Evolutionary conservation across 2,329 filamentous ascomycete genomes (phyloP), one percentile per base, ranked within the genome.

Genomic region (Rhexocercosporidium sp.): DNA sequence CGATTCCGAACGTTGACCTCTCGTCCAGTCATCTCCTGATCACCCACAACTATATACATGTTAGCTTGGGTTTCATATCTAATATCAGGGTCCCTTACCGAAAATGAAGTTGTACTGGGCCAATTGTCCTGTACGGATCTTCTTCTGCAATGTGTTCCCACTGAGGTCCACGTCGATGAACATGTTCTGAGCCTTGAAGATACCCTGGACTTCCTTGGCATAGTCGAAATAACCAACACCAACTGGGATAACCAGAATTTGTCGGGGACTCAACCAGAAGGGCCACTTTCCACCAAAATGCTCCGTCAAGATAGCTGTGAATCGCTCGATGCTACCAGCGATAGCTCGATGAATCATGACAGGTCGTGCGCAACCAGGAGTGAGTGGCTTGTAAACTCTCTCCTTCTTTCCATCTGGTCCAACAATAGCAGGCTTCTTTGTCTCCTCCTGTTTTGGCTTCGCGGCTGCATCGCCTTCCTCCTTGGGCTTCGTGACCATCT

Each of bases 321-420:
- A 88, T 65, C 86, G 84, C 77, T 88, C 86, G 78, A 94, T 86
- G 79, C 90, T 85, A 78, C 92, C 90, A 75, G 88, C 85, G 72
- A 96, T 92, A 70, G 92, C 92, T 73, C 92, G 90, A 80, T 96
- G 92, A 68, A 96, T 92, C 88, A 96, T 94, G 78, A 96, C 92
- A 20, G 92, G 92, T 29, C 92, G 88, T 22, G 91, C 89, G 76
- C 91, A 94, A 70, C 92, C 90, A 18, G 88, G 85, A 8, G 88
- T 86, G 65, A 92, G 81, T 11, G 81, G 79, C 72, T 84, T 85
- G 77, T 78, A 80, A 62, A 79, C 79, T 68, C 75, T 73, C 69
- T 84, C 80, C 20, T 80, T 80, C 73, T 83, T 79, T 65, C 79
- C 79, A 34, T 78, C 75, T 11, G 76, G 75, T 31, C 77, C 76